Conservation (phyloP, 257 asterid genomes). For the Scutellaria minor region DNA sequence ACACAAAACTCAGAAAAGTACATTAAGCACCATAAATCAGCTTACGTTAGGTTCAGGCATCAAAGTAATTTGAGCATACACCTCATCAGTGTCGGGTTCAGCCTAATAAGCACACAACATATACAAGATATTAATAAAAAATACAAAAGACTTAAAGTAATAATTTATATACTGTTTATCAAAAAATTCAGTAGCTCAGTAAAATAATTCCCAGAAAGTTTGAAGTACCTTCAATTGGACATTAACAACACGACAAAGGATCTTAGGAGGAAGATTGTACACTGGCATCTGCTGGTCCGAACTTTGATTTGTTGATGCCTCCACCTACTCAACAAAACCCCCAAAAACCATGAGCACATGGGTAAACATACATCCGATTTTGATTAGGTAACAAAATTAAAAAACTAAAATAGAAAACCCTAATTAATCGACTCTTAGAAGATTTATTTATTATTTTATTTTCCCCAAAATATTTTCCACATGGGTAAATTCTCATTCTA, state of each 20-base stretch:
- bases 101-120: constrained; percentile 65
- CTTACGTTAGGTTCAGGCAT: constrained; percentile 84
- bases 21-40: constrained; percentile 14
- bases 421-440: constrained; percentile 1
- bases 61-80: constrained; percentile 86
- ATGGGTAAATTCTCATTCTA: not conserved
- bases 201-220: not conserved
- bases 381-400: not conserved
- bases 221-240: constrained; percentile 74
- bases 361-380: not conserved
- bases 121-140: constrained; percentile 23
- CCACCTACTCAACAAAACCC: constrained; percentile 62
- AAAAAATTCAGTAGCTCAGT: constrained; percentile 14
- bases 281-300: constrained; percentile 95
- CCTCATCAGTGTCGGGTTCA: constrained; percentile 97
- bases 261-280: constrained; percentile 86
- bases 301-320: constrained; percentile 94
- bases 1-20: constrained; percentile 1
- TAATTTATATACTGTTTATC: not conserved
- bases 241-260: constrained; percentile 84
- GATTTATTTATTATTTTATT: not conserved
- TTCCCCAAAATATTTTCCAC: not conserved
- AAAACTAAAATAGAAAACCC: not conserved
- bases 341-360: constrained; percentile 33
- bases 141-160: constrained; percentile 6